phyloP scores from a whole-genome alignment of 495 filamentous ascomycete genomes.

The Penicillium canescens region DNA sequence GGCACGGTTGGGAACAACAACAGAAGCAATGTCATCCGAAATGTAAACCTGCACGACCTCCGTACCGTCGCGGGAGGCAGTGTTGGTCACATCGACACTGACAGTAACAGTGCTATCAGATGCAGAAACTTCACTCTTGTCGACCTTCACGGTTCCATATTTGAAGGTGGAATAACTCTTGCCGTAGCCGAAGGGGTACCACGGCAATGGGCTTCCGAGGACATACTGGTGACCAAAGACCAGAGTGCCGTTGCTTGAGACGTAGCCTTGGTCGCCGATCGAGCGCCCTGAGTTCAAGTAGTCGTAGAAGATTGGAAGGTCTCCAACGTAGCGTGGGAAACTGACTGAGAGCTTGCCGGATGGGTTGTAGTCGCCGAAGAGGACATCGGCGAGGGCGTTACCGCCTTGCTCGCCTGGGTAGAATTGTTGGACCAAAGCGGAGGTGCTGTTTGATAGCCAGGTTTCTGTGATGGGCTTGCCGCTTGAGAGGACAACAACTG shows the following conservation, averaged over 20 bases:
- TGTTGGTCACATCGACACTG: conserved; percentile 57
- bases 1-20: conserved; percentile 63
- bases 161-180: conserved; percentile 63
- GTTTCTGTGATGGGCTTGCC: conserved; percentile 70
- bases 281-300: conserved; percentile 65
- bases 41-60: conserved; percentile 74
- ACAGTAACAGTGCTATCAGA: conserved; percentile 44
- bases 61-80: conserved; percentile 53
- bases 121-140: conserved; percentile 43
- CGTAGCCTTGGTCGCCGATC: conserved; percentile 46
- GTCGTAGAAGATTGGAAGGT: conserved; percentile 69
- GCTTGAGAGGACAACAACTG: conserved; percentile 66
- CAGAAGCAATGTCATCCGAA: conserved; percentile 58
- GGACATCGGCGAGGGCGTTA: conserved; percentile 64
- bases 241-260: conserved; percentile 56
- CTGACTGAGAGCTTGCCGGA: conserved; percentile 66
- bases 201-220: conserved; percentile 53
- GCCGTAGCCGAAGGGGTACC: conserved; percentile 72
- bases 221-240: conserved; percentile 68
- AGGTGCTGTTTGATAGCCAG: conserved; percentile 61
- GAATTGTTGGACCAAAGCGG: conserved; percentile 68
- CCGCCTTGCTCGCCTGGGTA: conserved; percentile 65
- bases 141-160: conserved; percentile 50
- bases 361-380: conserved; percentile 67
- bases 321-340: conserved; percentile 66